Conservation (phyloP, 2,329 filamentous ascomycete genomes). For the Xylariaceae sp. region DNA sequence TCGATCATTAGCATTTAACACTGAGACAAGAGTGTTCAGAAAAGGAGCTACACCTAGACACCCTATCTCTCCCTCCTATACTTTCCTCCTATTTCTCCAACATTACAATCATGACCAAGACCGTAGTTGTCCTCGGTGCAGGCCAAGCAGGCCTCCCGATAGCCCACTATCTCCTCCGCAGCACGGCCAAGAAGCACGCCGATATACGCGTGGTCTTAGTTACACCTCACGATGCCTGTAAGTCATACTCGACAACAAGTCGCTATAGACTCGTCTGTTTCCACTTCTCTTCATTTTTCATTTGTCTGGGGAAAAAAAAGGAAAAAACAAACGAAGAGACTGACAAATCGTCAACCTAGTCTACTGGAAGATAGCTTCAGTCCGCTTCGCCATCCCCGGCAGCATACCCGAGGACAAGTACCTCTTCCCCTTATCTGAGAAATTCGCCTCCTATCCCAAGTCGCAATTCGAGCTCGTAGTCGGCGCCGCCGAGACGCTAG, state of each 20-base stretch:
- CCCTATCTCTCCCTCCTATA: no score
- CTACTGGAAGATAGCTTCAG: slow-evolving; percentile 47
- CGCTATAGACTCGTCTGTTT: no score
- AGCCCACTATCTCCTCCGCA: slow-evolving; percentile 48
- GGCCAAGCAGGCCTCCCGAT: slow-evolving; percentile 44
- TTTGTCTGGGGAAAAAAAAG: no score
- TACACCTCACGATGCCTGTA: slow-evolving; percentile 44
- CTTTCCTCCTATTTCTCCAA: no score
- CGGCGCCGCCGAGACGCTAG: slow-evolving; percentile 43
- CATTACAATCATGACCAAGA: slow-evolving; percentile 25
- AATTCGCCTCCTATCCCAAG: slow-evolving; percentile 45
- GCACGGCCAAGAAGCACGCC: slow-evolving; percentile 32
- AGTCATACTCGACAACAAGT: no score
- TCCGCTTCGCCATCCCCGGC: slow-evolving; percentile 45
- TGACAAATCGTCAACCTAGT: no score
- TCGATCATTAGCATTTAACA: no score
- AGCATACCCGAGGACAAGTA: slow-evolving; percentile 41
- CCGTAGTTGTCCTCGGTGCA: slow-evolving; percentile 49
- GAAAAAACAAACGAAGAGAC: no score
- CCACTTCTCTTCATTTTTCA: no score
- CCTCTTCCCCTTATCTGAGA: slow-evolving; percentile 37
- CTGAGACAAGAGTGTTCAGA: no score
- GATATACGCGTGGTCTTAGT: slow-evolving; percentile 45
- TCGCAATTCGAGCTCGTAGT: slow-evolving; percentile 49
- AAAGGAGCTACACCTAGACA: no score